Evolutionary conservation across 2,329 filamentous ascomycete genomes (phyloP).

Genomic region (Fusarium pseudoanthophilum): DNA sequence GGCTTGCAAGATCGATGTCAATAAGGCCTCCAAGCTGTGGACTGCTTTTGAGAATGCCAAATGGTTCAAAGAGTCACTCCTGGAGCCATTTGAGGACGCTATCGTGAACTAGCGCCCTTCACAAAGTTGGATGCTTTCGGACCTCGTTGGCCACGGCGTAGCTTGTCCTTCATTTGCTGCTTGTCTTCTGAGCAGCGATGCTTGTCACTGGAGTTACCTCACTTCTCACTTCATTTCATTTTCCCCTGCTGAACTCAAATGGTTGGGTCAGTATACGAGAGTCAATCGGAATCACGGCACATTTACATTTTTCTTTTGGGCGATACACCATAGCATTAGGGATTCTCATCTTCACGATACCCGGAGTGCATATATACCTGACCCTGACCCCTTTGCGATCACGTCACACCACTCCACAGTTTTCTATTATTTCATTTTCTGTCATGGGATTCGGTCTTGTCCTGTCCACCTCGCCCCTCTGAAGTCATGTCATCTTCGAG

Average conservation of each 20-base stretch:
- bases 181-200: constrained; percentile 20
- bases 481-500: constrained; percentile 28
- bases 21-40: constrained; percentile 95
- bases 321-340: constrained; percentile 52
- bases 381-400: constrained; percentile 47
- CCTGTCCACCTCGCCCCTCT: constrained; percentile 27
- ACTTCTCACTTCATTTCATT: constrained; percentile 6
- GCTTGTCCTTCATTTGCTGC: constrained; percentile 15
- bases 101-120: background rate
- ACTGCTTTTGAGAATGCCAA: constrained; percentile 87
- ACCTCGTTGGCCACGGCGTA: constrained; percentile 21
- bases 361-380: constrained; percentile 53
- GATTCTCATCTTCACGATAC: constrained; percentile 52
- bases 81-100: constrained; percentile 50
- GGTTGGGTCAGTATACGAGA: constrained; percentile 31
- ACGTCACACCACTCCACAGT: constrained; percentile 53
- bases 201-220: background rate
- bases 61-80: constrained; percentile 74
- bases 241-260: constrained; percentile 17
- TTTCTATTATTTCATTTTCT: constrained; percentile 39
- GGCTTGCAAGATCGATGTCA: constrained; percentile 98
- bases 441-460: constrained; percentile 20
- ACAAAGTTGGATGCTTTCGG: background rate
- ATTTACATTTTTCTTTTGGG: constrained; percentile 39
- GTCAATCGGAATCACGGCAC: constrained; percentile 48